Evolutionary conservation across 768 basidiomycete species (phyloP).

Genomic region (Boletellus sp.): DNA sequence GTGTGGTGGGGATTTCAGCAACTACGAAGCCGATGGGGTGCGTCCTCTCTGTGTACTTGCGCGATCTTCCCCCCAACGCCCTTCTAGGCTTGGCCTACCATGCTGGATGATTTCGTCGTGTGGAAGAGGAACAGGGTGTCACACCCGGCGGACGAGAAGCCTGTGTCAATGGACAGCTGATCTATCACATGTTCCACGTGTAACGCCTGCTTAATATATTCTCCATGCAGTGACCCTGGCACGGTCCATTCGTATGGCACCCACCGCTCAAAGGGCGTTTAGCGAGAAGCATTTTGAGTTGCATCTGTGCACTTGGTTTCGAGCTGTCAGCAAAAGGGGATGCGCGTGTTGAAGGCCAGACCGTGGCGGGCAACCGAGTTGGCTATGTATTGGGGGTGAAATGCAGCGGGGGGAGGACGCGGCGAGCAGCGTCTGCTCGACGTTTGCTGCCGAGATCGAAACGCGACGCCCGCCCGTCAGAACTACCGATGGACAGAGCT

Average conservation of each 20-base stretch:
- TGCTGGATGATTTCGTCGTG: constrained; percentile 72
- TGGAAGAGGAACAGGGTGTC: constrained; percentile 48
- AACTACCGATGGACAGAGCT: not conserved
- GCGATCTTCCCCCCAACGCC: constrained; percentile 1
- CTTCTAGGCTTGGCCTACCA: constrained; percentile 73
- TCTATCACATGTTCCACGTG: constrained; percentile 9
- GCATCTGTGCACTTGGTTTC: not conserved
- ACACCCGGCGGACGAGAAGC: not conserved
- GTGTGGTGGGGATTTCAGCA: constrained; percentile 53
- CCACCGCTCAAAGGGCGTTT: not conserved
- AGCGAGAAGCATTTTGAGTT: not conserved
- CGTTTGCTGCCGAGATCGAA: constrained; percentile 24
- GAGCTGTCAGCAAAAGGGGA: not conserved
- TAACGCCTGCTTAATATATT: constrained; percentile 18
- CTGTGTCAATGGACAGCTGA: constrained; percentile 7
- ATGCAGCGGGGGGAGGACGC: constrained; percentile 16
- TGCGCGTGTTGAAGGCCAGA: too few species aligned
- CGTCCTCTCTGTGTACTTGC: constrained; percentile 22
- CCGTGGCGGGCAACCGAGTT: not conserved
- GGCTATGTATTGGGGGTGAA: constrained; percentile 15
- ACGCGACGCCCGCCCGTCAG: constrained; percentile 15
- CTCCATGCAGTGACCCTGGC: constrained; percentile 9
- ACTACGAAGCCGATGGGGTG: constrained; percentile 77
- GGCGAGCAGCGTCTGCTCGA: constrained; percentile 5
- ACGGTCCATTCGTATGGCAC: constrained; percentile 5